phyloP scores from a whole-genome alignment of 805 yeast species.

The Sungouiozyma intestinalis region DNA sequence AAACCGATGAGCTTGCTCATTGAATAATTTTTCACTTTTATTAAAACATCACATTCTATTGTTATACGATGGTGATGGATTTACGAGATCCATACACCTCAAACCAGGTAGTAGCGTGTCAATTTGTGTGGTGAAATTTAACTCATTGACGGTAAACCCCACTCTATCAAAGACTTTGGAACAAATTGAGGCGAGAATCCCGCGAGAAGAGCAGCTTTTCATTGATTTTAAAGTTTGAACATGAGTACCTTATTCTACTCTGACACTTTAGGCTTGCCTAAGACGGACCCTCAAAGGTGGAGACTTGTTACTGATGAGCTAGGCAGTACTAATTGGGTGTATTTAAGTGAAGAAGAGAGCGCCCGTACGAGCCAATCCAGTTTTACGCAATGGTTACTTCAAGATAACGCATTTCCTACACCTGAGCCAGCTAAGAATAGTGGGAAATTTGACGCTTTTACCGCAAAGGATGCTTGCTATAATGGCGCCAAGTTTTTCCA shows the following conservation, averaged over 20 bases:
- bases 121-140: too few species aligned
- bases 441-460: constrained; percentile 15
- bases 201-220: too few species aligned
- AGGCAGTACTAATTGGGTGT: constrained; percentile 82
- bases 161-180: too few species aligned
- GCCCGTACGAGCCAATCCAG: constrained; percentile 40
- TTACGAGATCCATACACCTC: not conserved
- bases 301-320: constrained; percentile 54
- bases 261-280: constrained; percentile 55
- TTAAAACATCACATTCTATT: not conserved
- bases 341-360: constrained; percentile 34
- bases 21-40: not conserved
- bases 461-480: constrained; percentile 51
- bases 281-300: constrained; percentile 69
- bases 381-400: constrained; percentile 46
- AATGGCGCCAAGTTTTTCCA: constrained; percentile 67
- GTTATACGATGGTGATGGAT: too few species aligned
- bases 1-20: not conserved
- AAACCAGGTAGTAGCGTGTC: too few species aligned
- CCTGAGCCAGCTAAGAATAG: constrained; percentile 28
- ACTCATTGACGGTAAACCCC: too few species aligned
- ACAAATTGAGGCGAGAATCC: too few species aligned
- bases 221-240: too few species aligned
- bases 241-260: constrained; percentile 36
- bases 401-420: constrained; percentile 30